Base-by-base conservation (phyloP, 495 filamentous ascomycete species). In the Penicillium egyptiacum region DNA sequence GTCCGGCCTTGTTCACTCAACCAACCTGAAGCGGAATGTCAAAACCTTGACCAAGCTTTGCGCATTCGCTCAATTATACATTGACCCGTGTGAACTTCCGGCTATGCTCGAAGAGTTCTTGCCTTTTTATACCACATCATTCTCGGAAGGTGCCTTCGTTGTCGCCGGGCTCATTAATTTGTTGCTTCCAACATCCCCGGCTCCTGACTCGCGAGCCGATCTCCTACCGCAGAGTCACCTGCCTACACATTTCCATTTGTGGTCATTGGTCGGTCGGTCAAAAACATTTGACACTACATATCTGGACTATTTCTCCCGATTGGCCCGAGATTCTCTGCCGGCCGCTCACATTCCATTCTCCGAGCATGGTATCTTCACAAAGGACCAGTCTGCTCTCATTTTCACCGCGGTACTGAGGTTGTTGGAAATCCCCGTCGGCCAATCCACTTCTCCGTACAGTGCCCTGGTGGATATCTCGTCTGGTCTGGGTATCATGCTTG, bases 391-490 rank as follows among this genome's bases (percentile, higher is more conserved):
- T 0, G 86, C 92, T 42, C 79, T 95, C 45, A 89, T 98, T 56
- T 98, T 97, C 70, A 98, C 94, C 0, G 87, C 95, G 12, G 87
- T 96, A 35, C 73, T 99, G 10, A 80, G 94, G 43, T 73, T 99
- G 50, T 82, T 96, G 43, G 94, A 98, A 63, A 99, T 99, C 44
- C 94, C 94, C 12, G 95, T 99, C 17, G 94, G 95, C 6, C 95
- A 98, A 70, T 89, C 93, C 6, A 92, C 88, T 28, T 96, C 94
- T 3, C 91, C 94, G 2, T 99, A 99, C 68, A 88, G 89, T 57
- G 74, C 70, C 17, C 81, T 86, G 30, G 85, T 97, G 8, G 94
- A 99, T 75, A 82, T 89, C 46, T 82, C 85, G 11, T 86, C 90
- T 42, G 95, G 94, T 4, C 73, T 93, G 58, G 94, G 86, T 19